These are phyloP conservation scores for Phellopilus nigrolimitatus DNA, from an alignment of 1,284 basidiomycete species.

Conservation along the genomic window DNA sequence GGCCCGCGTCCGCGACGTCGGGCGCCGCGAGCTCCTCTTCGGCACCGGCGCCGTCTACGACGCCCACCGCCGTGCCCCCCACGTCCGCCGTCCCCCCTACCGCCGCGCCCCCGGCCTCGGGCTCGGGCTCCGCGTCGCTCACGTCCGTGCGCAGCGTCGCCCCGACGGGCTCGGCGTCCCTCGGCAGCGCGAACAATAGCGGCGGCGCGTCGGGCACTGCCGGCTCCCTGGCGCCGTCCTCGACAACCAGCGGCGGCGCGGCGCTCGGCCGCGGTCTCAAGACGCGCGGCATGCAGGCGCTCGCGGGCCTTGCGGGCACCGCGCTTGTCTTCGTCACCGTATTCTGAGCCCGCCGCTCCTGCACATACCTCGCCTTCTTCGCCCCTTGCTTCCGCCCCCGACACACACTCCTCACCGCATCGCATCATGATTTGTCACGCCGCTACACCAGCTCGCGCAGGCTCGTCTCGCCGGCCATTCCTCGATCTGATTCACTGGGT, in stretches of 20 bases:
- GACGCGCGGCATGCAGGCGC: slow-evolving; percentile 14
- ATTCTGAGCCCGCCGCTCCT: slow-evolving; percentile 2
- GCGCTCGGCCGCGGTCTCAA: slow-evolving; percentile 7
- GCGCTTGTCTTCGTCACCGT: slow-evolving; percentile 15
- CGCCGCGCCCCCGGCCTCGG: no score
- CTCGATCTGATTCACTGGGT: background rate
- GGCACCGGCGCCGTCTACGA: no score
- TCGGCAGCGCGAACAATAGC: no score
- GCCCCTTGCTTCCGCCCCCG: background rate
- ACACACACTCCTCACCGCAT: background rate
- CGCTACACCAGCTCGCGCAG: background rate
- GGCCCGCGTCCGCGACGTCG: no score
- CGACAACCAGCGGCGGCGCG: slow-evolving; percentile 10
- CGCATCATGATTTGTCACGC: background rate
- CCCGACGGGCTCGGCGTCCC: background rate
- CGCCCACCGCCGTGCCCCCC: no score
- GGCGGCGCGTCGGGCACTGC: no score
- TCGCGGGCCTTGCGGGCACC: slow-evolving; percentile 10
- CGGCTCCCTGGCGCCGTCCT: no score
- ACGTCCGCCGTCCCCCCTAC: no score
- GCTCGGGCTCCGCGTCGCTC: no score
- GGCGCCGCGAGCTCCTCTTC: no score
- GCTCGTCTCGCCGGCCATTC: background rate
- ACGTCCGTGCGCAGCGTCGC: background rate
- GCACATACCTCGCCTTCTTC: background rate